These are phyloP conservation scores for Sugiyamaella qingdaonensis DNA, from an alignment of 805 yeast genomes.

Conservation along the genomic window DNA sequence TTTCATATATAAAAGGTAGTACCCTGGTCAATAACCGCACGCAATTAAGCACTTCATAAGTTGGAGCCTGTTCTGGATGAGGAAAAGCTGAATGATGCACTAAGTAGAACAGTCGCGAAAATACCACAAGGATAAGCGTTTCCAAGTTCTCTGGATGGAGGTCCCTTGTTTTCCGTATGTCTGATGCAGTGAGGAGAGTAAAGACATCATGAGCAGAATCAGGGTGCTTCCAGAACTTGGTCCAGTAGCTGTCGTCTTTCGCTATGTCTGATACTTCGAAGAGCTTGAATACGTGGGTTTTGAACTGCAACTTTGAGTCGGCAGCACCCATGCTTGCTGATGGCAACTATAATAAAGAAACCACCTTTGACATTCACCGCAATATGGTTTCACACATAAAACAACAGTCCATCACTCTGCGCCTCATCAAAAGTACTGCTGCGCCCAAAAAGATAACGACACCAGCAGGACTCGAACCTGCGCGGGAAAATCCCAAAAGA, in stretches of 20 bases:
- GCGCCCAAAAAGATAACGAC: slow-evolving; percentile 28
- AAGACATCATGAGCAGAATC: slow-evolving; percentile 53
- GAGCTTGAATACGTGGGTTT: slow-evolving; percentile 56
- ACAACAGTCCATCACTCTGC: too few relatives aligned
- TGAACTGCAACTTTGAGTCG: slow-evolving; percentile 62
- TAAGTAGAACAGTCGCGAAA: slow-evolving; percentile 34
- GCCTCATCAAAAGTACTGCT: too few relatives aligned
- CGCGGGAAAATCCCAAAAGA: slow-evolving; percentile 39
- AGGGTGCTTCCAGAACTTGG: slow-evolving; percentile 45
- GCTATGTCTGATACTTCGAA: slow-evolving; percentile 31
- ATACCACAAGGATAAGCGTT: slow-evolving; percentile 43
- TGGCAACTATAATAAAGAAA: background rate
- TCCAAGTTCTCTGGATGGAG: slow-evolving; percentile 55
- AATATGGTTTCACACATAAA: background rate
- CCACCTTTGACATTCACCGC: background rate
- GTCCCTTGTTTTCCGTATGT: slow-evolving; percentile 57
- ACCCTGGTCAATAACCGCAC: slow-evolving; percentile 59
- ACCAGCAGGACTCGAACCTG: slow-evolving; percentile 40
- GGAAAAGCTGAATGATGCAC: slow-evolving; percentile 28
- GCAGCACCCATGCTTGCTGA: slow-evolving; percentile 56
- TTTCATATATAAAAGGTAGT: slow-evolving; percentile 66
- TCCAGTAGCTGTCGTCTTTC: slow-evolving; percentile 41
- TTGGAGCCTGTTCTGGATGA: slow-evolving; percentile 25
- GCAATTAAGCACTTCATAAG: slow-evolving; percentile 50
- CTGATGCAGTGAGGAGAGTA: slow-evolving; percentile 51